Percentiles rank a stretch among this genome's conserved stretches.
Conservation (phyloP, 768 basidiomycete genomes). For the Paxillus rubicundulus region DNA sequence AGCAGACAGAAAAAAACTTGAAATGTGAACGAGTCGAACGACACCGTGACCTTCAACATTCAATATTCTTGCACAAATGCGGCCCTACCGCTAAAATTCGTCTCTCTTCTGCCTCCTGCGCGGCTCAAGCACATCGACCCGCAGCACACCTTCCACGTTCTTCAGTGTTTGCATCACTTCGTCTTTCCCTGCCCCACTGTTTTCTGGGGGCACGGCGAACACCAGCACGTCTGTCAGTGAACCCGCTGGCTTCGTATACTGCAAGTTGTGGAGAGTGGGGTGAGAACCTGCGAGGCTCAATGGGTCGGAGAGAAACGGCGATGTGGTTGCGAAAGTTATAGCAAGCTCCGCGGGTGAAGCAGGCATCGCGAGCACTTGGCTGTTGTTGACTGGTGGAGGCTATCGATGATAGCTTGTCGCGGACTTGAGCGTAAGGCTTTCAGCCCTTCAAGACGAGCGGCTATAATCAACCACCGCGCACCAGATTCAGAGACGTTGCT, state of each 20-base stretch:
- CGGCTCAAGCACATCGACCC: slow-evolving; percentile 22
- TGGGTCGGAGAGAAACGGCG: slow-evolving; percentile 22
- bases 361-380: not conserved
- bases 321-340: slow-evolving; percentile 28
- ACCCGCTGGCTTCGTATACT: slow-evolving; percentile 21
- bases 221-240: slow-evolving; percentile 22
- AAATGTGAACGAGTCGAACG: too few species aligned
- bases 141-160: slow-evolving; percentile 17
- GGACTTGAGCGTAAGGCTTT: too few species aligned
- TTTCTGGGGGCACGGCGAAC: slow-evolving; percentile 9
- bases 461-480: too few species aligned
- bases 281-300: slow-evolving; percentile 18
- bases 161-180: slow-evolving; percentile 16
- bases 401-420: too few species aligned
- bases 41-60: too few species aligned
- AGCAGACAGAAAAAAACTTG: too few species aligned
- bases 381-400: not conserved
- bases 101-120: slow-evolving; percentile 25
- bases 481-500: too few species aligned
- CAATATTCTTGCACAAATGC: not conserved
- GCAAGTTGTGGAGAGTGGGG: slow-evolving; percentile 20
- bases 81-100: slow-evolving; percentile 19
- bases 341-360: slow-evolving; percentile 21
- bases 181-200: slow-evolving; percentile 1
- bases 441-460: too few species aligned